These are phyloP conservation scores for Penicillium tannophilum DNA, from an alignment of 495 filamentous ascomycete species.

Conservation along the genomic window DNA sequence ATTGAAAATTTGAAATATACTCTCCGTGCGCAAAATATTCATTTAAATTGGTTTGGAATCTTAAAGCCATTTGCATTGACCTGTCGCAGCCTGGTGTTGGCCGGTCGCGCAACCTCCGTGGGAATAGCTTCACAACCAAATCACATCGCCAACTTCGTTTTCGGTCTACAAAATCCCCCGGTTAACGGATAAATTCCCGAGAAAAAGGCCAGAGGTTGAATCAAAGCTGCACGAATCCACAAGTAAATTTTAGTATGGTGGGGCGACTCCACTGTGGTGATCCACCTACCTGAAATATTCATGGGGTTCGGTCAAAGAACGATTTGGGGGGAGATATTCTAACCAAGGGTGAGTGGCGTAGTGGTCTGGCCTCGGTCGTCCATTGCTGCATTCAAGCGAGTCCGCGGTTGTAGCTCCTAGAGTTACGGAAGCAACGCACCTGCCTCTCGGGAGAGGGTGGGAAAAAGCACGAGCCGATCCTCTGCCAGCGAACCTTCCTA, in stretches of 20 bases:
- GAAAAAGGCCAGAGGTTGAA: not conserved
- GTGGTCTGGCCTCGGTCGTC: not conserved
- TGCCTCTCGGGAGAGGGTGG: not conserved
- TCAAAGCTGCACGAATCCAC: not conserved
- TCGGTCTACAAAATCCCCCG: not conserved
- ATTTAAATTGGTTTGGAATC: not conserved
- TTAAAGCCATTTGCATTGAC: not conserved
- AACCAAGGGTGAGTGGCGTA: not conserved
- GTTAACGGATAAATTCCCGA: not conserved
- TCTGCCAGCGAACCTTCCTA: not conserved
- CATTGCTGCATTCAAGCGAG: conserved; percentile 1
- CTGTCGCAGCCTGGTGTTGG: not conserved
- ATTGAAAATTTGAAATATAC: not conserved
- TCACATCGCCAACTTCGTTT: not conserved
- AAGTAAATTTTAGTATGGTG: not conserved
- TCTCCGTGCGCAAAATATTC: not conserved
- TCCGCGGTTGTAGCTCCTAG: not conserved
- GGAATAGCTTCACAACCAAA: not conserved
- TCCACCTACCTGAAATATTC: not conserved
- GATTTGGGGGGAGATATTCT: not conserved
- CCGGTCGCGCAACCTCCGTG: not conserved
- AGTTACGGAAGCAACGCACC: not conserved
- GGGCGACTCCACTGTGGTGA: not conserved
- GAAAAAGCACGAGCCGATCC: not conserved
- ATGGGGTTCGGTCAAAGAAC: not conserved